A percentile compares a stretch with the other conserved stretches of the same genome.
Conservation (phyloP, 2,329 filamentous ascomycete species). For the Fusarium humuli region DNA sequence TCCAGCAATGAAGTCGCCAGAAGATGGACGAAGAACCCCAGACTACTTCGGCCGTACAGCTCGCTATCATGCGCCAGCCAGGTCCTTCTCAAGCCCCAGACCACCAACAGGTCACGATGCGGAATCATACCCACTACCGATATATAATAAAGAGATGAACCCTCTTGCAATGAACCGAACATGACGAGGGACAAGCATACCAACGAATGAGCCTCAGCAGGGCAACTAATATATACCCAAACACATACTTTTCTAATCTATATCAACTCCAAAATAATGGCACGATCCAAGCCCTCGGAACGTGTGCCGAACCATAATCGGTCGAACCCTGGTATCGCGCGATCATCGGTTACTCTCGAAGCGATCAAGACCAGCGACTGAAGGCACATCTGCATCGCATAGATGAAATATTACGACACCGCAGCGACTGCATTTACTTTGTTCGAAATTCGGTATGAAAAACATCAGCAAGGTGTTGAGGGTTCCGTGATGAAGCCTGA, state of each 20-base stretch:
- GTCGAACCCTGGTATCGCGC: not conserved
- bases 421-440: slow-evolving; percentile 33
- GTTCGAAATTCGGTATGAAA: slow-evolving; percentile 20
- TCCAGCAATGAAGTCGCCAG: slow-evolving; percentile 52
- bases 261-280: slow-evolving; percentile 13
- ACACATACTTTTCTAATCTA: slow-evolving; percentile 25
- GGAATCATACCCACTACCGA: slow-evolving; percentile 53
- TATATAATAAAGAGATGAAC: slow-evolving; percentile 59
- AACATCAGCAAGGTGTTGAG: slow-evolving; percentile 31
- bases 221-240: slow-evolving; percentile 17
- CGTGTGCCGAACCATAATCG: not conserved
- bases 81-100: slow-evolving; percentile 68
- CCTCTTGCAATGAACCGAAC: slow-evolving; percentile 69
- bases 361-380: slow-evolving; percentile 9
- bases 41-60: slow-evolving; percentile 69
- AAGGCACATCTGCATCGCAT: not conserved
- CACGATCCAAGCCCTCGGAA: not conserved
- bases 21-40: slow-evolving; percentile 59
- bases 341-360: not conserved
- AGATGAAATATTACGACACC: slow-evolving; percentile 1
- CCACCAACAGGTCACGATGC: slow-evolving; percentile 61
- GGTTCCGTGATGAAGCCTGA: slow-evolving; percentile 11
- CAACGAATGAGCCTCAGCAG: slow-evolving; percentile 8
- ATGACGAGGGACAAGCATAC: slow-evolving; percentile 47
- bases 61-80: slow-evolving; percentile 64